Evolutionary conservation across 176 grass and related monocot species (phyloP), one percentile per base, ranked within the genome.

Genomic region (Otatea glauca): DNA sequence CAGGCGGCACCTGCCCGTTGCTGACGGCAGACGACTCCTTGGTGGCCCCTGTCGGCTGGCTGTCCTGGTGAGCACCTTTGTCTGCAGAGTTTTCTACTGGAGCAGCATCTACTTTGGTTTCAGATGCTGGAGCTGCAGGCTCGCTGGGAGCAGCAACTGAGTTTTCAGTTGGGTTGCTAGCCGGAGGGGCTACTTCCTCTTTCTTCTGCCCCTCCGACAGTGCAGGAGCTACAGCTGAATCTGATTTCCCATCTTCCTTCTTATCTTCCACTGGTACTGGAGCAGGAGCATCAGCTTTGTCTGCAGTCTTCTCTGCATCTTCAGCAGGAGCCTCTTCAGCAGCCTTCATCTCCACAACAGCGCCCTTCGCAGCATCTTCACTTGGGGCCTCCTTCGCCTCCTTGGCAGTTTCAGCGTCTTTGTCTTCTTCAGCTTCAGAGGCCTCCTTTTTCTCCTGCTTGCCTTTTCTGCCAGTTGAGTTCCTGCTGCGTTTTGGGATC

Each of bases 401-500:
- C 27, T 78, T 81, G 21, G 8, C 80, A 21, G 65, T 25, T 70
- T 93, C 88, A 74, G 60, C 53, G 24, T 77, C 88, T 78, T 78
- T 78, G 20, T 37, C 71, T 84, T 89, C 86, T 77, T 91, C 86
- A 18, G 69, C 50, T 91, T 82, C 78, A 51, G 77, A 0, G 27
- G 64, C 71, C 23, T 88, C 92, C 51, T 90, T 88, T 66, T 88
- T 90, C 34, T 88, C 90, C 41, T 49, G 89, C 82, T 41, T 82
- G 43, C 83, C 88, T 81, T 90, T 92, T 45, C 77, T 89, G 5
- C 85, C 69, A 68, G 70, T 77, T 60, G 89, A 89, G 49, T 79
- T 91, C 27, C 92, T 92, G 51, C 70, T 73, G 45, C 88, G 86
- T 58, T 93, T 96, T 25, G 85, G 90, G 71, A 68, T 90, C 81